phyloP scores from a whole-genome alignment of 2,329 filamentous ascomycete species.

The Monilinia polystroma region DNA sequence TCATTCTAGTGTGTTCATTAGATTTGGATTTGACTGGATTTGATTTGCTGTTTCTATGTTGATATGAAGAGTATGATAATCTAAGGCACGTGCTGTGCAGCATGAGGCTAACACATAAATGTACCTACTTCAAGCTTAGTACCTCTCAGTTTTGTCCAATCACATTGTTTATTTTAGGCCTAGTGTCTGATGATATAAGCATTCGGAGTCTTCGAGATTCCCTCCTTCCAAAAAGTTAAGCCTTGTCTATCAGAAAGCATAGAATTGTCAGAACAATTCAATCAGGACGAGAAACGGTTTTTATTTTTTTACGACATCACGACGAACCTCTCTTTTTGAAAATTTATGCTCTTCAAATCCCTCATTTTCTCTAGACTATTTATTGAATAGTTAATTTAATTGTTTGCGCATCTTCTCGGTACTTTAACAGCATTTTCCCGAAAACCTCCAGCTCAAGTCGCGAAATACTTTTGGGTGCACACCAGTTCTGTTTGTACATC shows the following conservation, averaged over 20 bases:
- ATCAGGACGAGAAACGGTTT: constrained; percentile 12
- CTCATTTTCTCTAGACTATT: neutral
- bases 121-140: neutral
- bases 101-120: neutral
- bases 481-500: constrained; percentile 7
- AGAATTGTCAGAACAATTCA: constrained; percentile 9
- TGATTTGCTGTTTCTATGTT: too few relatives aligned
- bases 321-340: constrained; percentile 1
- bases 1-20: neutral
- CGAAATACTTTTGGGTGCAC: constrained; percentile 10
- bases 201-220: constrained; percentile 2
- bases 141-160: neutral
- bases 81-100: neutral
- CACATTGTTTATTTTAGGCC: rapidly evolving
- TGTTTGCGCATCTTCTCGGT: neutral
- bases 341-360: constrained; percentile 2
- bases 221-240: constrained; percentile 16
- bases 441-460: neutral
- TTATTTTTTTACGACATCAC: constrained; percentile 17
- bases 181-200: constrained; percentile 10
- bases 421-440: neutral
- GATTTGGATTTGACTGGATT: too few relatives aligned
- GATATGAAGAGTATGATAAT: too few relatives aligned
- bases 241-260: constrained; percentile 17
- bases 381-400: constrained; percentile 1